These are phyloP conservation scores for Sutorius australiensis DNA, from an alignment of 768 basidiomycete species.

Conservation along the genomic window DNA sequence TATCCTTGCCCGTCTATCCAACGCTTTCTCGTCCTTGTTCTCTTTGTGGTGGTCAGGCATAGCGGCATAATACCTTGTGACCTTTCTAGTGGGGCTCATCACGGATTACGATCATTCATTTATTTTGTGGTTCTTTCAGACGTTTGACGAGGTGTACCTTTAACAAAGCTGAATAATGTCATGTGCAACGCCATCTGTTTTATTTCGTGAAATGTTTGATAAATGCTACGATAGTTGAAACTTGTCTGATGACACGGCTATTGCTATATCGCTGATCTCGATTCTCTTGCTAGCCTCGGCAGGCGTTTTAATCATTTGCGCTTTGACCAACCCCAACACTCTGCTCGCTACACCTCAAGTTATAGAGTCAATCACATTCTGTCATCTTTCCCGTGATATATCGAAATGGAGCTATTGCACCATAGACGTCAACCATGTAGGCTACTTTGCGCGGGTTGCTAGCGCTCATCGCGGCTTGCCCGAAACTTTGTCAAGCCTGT, in stretches of 20 bases:
- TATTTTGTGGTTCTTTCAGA: slow-evolving; percentile 12
- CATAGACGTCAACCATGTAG: too few species aligned
- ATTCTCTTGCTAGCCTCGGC: too few species aligned
- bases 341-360: too few species aligned
- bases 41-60: neutral
- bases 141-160: slow-evolving; percentile 25
- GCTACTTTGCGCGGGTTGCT: neutral
- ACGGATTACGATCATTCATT: slow-evolving; percentile 2
- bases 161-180: slow-evolving; percentile 18
- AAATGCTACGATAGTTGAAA: too few species aligned
- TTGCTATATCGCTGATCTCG: neutral
- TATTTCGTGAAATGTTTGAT: neutral
- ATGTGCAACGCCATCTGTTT: neutral
- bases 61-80: slow-evolving; percentile 6
- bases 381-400: too few species aligned
- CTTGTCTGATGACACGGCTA: too few species aligned
- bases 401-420: too few species aligned
- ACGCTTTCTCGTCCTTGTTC: neutral
- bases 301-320: too few species aligned
- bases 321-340: too few species aligned
- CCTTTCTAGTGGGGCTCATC: slow-evolving; percentile 6
- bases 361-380: too few species aligned
- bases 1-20: slow-evolving; percentile 9
- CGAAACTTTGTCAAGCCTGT: too few species aligned
- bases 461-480: too few species aligned